A percentile compares a stretch with the other conserved stretches of the same genome.
Conservation (phyloP, 805 yeast species). For the Clavispora phyllophila region DNA sequence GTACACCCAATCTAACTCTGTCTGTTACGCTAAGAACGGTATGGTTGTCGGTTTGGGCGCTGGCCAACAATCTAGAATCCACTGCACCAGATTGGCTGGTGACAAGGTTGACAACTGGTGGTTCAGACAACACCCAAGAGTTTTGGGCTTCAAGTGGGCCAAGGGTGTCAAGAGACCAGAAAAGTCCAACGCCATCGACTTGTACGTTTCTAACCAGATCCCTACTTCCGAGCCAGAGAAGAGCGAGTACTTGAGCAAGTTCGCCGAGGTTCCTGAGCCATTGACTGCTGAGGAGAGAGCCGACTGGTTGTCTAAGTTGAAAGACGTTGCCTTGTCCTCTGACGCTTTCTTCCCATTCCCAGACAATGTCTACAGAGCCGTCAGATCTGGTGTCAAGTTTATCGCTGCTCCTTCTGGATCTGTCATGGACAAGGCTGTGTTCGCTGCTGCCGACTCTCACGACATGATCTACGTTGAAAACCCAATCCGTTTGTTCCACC, state of each 20-base stretch:
- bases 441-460: constrained; percentile 90
- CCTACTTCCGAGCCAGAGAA: constrained; percentile 92
- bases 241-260: constrained; percentile 86
- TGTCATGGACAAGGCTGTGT: constrained; percentile 94
- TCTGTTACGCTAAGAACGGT: constrained; percentile 97
- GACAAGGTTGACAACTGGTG: constrained; percentile 99
- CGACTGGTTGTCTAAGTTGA: constrained; percentile 80
- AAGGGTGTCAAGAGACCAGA: constrained; percentile 98
- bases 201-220: constrained; percentile 85
- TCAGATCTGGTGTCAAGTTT: constrained; percentile 90
- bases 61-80: constrained; percentile 99
- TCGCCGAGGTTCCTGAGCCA: constrained; percentile 77
- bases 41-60: constrained; percentile 99
- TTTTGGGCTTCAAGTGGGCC: constrained; percentile 91
- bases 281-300: constrained; percentile 76
- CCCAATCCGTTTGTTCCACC: constrained; percentile 97
- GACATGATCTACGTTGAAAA: constrained; percentile 92
- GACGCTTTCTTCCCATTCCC: constrained; percentile 99
- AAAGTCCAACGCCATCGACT: constrained; percentile 95
- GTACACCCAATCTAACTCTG: constrained; percentile 98
- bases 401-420: constrained; percentile 97
- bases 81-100: constrained; percentile 98
- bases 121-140: constrained; percentile 98
- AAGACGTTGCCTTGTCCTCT: constrained; percentile 85
- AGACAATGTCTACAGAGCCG: constrained; percentile 97